Evolutionary conservation across 2,329 filamentous ascomycete genomes (phyloP).

Genomic region (Bertia moriformis): DNA sequence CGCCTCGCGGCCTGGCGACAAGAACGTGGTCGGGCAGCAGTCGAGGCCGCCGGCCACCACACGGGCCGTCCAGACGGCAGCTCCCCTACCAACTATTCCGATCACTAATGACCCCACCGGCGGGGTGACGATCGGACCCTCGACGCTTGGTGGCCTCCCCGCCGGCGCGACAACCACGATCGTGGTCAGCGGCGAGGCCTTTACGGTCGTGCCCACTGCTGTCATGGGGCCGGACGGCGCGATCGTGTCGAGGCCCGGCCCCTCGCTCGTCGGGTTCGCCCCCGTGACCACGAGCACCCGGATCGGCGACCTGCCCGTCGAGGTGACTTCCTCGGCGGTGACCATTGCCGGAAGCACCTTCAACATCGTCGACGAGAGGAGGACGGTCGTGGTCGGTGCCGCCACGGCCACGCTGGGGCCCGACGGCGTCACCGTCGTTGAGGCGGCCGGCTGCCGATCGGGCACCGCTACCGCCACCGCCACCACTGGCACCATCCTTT

Average conservation of each 20-base stretch:
- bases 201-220: slow-evolving; percentile 30
- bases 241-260: slow-evolving; percentile 23
- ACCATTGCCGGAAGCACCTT: slow-evolving; percentile 26
- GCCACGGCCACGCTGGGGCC: slow-evolving; percentile 17
- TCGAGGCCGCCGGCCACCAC: too few relatives aligned
- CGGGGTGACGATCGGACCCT: too few relatives aligned
- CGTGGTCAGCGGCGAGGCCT: slow-evolving; percentile 22
- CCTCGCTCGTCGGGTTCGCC: slow-evolving; percentile 13
- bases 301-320: slow-evolving; percentile 23
- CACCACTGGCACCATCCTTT: slow-evolving; percentile 18
- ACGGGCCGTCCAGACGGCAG: too few relatives aligned
- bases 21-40: too few relatives aligned
- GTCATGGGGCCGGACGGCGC: slow-evolving; percentile 28
- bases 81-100: too few relatives aligned
- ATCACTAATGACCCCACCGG: too few relatives aligned
- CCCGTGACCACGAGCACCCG: slow-evolving; percentile 19
- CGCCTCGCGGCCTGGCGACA: too few relatives aligned
- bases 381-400: slow-evolving; percentile 18
- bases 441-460: slow-evolving; percentile 5
- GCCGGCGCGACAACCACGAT: slow-evolving; percentile 25
- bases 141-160: too few relatives aligned
- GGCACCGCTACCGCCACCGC: slow-evolving; percentile 13
- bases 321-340: slow-evolving; percentile 23
- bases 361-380: slow-evolving; percentile 19
- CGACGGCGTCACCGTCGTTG: too few relatives aligned